Evolutionary conservation across 83 land plant genomes (phyloP), one percentile per base, ranked within the genome.

Genomic region (Picea engelmannii): DNA sequence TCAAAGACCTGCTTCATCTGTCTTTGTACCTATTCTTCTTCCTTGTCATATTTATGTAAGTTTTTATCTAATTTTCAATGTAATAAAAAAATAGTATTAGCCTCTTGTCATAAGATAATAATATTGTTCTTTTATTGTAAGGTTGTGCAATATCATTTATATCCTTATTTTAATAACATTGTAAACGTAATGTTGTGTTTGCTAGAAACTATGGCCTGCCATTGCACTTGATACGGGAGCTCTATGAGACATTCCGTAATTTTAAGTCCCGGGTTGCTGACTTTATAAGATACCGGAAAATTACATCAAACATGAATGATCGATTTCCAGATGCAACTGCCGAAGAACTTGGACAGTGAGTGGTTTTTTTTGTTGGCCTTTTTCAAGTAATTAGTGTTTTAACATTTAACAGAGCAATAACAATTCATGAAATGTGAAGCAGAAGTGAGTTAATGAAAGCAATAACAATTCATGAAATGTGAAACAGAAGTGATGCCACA

Each of bases 251-350:
- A 80, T 92, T 95, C 49, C 89, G 99, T 31, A 97, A 95, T 78
- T 97, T 97, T 87, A 97, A 86, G 81, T 76, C 96, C 23, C 92
- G 99, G 42, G 88, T 97, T 84, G 81, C 98, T 85, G 99, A 97
- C 84, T 97, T 95, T 83, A 83, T 97, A 20, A 94, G 99, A 21
- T 95, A 95, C 70, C 86, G 98, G 40, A 95, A 92, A 87, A 88
- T 96, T 62, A 93, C 99, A 35, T 96, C 99, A 59, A 96, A 96
- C 80, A 96, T 96, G 99, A 95, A 96, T 86, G 98, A 96, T 76
- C 94, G 99, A 15, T 97, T 97, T 77, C 99, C 99, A 52, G 98
- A 97, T 90, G 99, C 96, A 64, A 92, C 99, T 47, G 88, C 94
- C 20, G 99, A 97, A 84, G 99, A 97, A 69, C 96, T 97, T 65